Conservation (phyloP, 1,139 yeast species). For the Magnusiomyces suaveolens region DNA sequence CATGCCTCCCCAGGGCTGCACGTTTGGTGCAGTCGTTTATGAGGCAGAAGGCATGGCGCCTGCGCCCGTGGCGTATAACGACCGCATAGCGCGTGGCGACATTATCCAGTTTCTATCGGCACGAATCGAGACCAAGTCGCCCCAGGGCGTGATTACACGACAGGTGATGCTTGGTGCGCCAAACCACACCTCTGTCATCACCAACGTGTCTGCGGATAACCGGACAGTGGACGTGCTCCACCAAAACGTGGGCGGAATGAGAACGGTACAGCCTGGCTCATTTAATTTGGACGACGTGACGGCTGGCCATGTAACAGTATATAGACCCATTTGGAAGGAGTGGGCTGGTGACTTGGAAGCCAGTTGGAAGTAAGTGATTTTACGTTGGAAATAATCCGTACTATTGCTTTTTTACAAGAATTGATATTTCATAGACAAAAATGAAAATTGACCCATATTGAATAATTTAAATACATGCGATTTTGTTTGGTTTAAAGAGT, state of each 20-base stretch:
- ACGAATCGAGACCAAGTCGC: conserved; percentile 32
- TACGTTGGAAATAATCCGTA: too few species aligned
- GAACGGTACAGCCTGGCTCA: conserved; percentile 41
- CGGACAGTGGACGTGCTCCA: conserved; percentile 41
- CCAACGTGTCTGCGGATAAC: conserved; percentile 27
- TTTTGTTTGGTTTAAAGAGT: too few species aligned
- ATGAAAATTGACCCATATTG: too few species aligned
- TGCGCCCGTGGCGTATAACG: conserved; percentile 26
- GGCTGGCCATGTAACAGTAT: conserved; percentile 44
- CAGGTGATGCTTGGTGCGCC: conserved; percentile 45
- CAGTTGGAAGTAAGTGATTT: conserved; percentile 34
- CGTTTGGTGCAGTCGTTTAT: conserved; percentile 51
- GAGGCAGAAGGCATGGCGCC: conserved; percentile 26
- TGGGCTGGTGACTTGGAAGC: conserved; percentile 43
- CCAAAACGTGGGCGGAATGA: conserved; percentile 49
- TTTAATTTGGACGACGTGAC: conserved; percentile 38
- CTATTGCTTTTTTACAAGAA: too few species aligned
- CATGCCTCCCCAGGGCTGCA: conserved; percentile 44
- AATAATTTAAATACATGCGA: too few species aligned
- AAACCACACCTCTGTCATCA: conserved; percentile 57
- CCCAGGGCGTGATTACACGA: conserved; percentile 16
- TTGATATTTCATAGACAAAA: too few species aligned
- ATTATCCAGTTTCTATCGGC: conserved; percentile 40
- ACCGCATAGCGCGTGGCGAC: conserved; percentile 38
- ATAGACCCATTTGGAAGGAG: conserved; percentile 45